Evolutionary conservation across 1,284 basidiomycete genomes (phyloP).

Genomic region (Boletus hoseneyae): DNA sequence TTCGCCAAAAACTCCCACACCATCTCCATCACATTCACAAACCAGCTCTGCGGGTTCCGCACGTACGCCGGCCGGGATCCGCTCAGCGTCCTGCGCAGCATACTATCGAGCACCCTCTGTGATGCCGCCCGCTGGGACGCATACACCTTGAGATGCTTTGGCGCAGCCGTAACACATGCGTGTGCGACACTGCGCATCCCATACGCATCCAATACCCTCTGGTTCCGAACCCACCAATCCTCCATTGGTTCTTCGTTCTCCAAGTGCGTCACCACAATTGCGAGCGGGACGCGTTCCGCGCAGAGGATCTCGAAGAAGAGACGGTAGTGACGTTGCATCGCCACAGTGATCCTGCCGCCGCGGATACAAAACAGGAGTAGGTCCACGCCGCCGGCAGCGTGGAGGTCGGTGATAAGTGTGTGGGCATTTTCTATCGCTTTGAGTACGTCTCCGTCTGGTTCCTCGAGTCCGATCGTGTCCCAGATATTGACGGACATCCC

Average conservation of each 20-base stretch:
- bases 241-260: neutral
- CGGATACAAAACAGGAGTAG: slow-evolving; percentile 7
- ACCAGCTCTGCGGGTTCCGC: neutral
- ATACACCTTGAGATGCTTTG: neutral
- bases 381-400: neutral
- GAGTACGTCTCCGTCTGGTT: neutral
- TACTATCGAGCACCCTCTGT: neutral
- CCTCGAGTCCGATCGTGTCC: slow-evolving; percentile 2
- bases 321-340: neutral
- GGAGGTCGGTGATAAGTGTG: neutral
- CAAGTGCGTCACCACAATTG: slow-evolving; percentile 2
- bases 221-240: neutral
- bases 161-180: neutral
- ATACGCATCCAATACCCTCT: neutral
- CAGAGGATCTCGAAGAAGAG: slow-evolving; percentile 8
- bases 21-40: neutral
- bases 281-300: neutral
- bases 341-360: neutral
- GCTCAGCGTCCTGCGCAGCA: neutral
- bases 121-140: neutral
- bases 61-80: neutral
- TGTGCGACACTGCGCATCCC: neutral
- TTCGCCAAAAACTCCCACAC: neutral
- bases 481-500: neutral
- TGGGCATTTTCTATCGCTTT: neutral